These are phyloP conservation scores for Logfia minima DNA, from an alignment of 129 eudicot species.

Conservation along the genomic window DNA sequence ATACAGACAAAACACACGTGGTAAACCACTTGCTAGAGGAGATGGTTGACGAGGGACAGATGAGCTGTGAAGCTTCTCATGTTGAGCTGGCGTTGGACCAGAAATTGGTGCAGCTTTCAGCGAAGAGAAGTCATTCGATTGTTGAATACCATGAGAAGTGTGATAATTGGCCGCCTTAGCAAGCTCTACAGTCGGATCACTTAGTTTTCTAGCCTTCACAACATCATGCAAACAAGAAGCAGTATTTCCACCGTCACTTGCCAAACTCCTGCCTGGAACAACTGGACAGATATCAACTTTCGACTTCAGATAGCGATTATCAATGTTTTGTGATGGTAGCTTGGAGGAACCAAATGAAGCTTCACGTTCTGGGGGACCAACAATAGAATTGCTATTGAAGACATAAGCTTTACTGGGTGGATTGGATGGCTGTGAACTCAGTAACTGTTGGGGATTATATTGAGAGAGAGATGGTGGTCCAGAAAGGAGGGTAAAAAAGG, in stretches of 20 bases:
- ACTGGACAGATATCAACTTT: conserved; percentile 23
- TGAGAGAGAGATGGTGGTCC: conserved; percentile 45
- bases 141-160: conserved; percentile 21
- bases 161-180: conserved; percentile 31
- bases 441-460: conserved; percentile 39
- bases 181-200: conserved; percentile 22
- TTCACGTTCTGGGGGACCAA: conserved; percentile 30
- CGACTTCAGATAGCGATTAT: conserved; percentile 28
- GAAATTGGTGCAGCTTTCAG: conserved; percentile 23
- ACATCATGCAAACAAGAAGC: conserved; percentile 30
- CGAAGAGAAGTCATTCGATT: conserved; percentile 27
- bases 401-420: conserved; percentile 32
- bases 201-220: conserved; percentile 33
- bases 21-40: conserved; percentile 39
- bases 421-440: conserved; percentile 33
- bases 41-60: conserved; percentile 24
- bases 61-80: conserved; percentile 34
- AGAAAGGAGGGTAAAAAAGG: conserved; percentile 58
- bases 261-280: conserved; percentile 31
- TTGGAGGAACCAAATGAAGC: conserved; percentile 41
- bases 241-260: conserved; percentile 23
- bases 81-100: conserved; percentile 34
- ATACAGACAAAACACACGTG: conserved; percentile 72
- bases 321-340: conserved; percentile 31
- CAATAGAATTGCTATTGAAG: conserved; percentile 21